Conservation (phyloP, 176 grass and related monocot species). For the Leersia perrieri region DNA sequence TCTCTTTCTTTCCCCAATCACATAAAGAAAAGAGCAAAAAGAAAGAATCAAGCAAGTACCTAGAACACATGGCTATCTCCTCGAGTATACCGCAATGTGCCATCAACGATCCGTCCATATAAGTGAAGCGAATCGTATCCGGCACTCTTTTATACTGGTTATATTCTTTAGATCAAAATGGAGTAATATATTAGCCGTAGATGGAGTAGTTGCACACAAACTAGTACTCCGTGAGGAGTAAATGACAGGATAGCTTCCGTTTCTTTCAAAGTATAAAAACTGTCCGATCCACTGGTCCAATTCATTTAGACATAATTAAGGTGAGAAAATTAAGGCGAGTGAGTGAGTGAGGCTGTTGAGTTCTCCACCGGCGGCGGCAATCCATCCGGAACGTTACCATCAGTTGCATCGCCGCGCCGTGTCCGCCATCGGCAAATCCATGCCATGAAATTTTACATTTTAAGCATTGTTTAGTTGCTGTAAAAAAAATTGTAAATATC, state of each 20-base stretch:
- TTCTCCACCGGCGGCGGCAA: not conserved
- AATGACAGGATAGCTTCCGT: constrained; percentile 4
- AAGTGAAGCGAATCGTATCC: not conserved
- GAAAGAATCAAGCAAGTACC: not conserved
- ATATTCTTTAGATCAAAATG: not conserved
- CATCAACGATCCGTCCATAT: not conserved
- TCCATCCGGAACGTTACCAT: not conserved
- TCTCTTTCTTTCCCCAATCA: not conserved
- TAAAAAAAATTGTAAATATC: no score
- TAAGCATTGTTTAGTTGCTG: no score
- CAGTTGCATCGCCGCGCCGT: not conserved
- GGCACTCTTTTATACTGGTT: not conserved
- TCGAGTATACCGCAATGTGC: not conserved
- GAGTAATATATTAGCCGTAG: not conserved
- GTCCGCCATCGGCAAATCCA: not conserved
- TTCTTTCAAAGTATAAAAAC: not conserved
- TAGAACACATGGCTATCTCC: constrained; percentile 9
- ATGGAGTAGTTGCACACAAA: not conserved
- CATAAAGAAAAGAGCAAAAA: not conserved
- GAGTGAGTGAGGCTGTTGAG: not conserved
- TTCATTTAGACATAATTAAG: not conserved
- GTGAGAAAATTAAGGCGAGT: no score
- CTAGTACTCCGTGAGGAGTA: no score
- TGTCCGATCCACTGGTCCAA: not conserved
- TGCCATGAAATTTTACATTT: no score